A percentile compares a stretch with the other conserved stretches of the same genome.
Conservation (phyloP, 2,329 filamentous ascomycete species). For the Cladosporium sphaerospermum region DNA sequence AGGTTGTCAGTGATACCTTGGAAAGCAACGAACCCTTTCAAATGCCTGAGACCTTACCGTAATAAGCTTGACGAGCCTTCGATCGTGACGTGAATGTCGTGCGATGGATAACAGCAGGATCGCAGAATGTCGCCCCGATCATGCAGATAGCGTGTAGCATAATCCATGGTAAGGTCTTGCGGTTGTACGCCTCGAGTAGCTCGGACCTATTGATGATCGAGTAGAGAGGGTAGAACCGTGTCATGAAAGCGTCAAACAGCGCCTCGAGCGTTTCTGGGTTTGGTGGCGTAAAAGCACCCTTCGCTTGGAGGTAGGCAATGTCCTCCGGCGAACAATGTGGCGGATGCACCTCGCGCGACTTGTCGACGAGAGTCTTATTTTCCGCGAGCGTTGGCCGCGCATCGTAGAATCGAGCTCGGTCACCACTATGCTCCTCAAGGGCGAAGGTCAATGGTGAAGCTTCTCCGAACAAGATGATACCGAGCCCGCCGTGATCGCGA, state of each 20-base stretch:
- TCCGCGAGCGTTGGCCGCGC: not conserved
- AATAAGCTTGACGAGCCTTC: slow-evolving; percentile 2
- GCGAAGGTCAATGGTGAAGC: slow-evolving; percentile 2
- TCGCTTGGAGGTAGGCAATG: slow-evolving; percentile 2
- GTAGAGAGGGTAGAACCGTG: slow-evolving; percentile 5
- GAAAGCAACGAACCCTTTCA: no score
- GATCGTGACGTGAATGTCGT: not conserved
- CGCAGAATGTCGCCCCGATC: slow-evolving; percentile 5
- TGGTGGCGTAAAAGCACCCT: slow-evolving; percentile 1
- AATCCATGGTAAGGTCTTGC: slow-evolving; percentile 1
- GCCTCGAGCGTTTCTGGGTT: not conserved
- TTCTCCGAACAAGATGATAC: slow-evolving; percentile 3
- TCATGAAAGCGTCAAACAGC: not conserved
- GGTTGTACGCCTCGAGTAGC: not conserved
- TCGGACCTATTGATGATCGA: slow-evolving; percentile 2
- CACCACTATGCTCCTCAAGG: slow-evolving; percentile 1
- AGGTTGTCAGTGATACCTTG: not conserved
- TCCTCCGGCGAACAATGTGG: slow-evolving; percentile 3
- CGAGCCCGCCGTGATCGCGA: not conserved
- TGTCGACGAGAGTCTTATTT: slow-evolving; percentile 2
- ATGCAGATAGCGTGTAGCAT: slow-evolving; percentile 3
- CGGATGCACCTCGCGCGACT: not conserved
- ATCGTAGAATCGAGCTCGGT: slow-evolving; percentile 6
- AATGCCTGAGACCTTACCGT: not conserved
- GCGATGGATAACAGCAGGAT: slow-evolving; percentile 4